Evolutionary conservation across 1,284 basidiomycete species (phyloP), one percentile per base, ranked within the genome.

Genomic region (Austroboletus sp.): DNA sequence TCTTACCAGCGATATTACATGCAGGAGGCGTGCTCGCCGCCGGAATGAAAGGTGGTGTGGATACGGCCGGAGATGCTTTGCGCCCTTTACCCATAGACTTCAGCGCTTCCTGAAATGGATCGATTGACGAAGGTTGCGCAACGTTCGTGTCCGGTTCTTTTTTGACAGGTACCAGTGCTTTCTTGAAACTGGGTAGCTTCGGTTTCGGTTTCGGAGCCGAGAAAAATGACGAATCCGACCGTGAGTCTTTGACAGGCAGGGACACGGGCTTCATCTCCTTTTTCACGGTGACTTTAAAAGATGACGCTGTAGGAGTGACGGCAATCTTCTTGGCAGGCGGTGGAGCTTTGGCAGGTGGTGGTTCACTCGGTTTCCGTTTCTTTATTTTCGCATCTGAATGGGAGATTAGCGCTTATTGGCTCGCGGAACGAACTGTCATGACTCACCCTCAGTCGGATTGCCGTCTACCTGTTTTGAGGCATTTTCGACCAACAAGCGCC

Each of bases 141-240:
- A 85, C 69, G 61, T 81, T 81, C 16, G 56, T 52, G 47, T 77
- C 74, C 2, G 65, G 61, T 45, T 80, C 78, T 65, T 75, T 77
- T 68, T 80, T 80, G 34, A 66, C 65, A 13, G 62, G 51, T 52
- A 52, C 54, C 1, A 75, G 72, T 5, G 80, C 77, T 63, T 88
- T 89, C 70, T 83, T 88, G 71, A 89, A 89, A 46, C 76, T 85
- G 6, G 85, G 86, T 21, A 89, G 69, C 63, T 80, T 85, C 32
- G 82, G 76, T 58, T 87, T 88, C n/a, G 80, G 75, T 60, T 88
- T 88, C 6, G 85, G 82, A 34, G 82, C 81, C 44, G 85, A 88
- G 65, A 89, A 89, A 66, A 89, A 89, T 1, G 84, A 86, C 32
- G 81, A 82, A 62, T 89, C 87, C 12, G 85, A 80, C 66, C 87